Evolutionary conservation across 768 basidiomycete species (phyloP).

Genomic region (Roridomyces roridus): DNA sequence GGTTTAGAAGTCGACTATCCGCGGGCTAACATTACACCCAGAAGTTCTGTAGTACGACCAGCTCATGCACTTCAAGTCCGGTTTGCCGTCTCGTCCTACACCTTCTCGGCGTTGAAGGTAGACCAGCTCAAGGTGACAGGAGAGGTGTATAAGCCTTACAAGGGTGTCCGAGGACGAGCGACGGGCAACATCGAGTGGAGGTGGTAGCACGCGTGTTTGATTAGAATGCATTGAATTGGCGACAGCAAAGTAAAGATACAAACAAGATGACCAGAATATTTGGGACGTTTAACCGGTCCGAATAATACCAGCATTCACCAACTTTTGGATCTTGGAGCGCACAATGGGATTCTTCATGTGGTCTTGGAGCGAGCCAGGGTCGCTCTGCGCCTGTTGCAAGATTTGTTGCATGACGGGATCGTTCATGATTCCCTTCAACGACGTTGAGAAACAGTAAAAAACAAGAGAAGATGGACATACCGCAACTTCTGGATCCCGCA

Average conservation of each 20-base stretch:
- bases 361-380: constrained; percentile 89
- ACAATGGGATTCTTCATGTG: constrained; percentile 95
- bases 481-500: constrained; percentile 96
- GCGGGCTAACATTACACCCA: too few relatives aligned
- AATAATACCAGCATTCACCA: constrained; percentile 93
- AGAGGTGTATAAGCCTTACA: constrained; percentile 89
- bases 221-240: not conserved
- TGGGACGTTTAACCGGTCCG: constrained; percentile 65
- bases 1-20: too few relatives aligned
- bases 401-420: constrained; percentile 96
- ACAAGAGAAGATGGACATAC: constrained; percentile 50
- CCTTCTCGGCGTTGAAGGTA: constrained; percentile 82
- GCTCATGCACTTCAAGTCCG: constrained; percentile 75
- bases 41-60: constrained; percentile 57
- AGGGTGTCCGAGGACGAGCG: constrained; percentile 79
- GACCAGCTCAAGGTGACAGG: constrained; percentile 83
- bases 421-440: constrained; percentile 77
- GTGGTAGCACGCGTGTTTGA: constrained; percentile 41
- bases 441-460: too few relatives aligned
- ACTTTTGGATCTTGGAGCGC: constrained; percentile 83
- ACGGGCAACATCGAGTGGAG: constrained; percentile 77
- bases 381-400: constrained; percentile 89
- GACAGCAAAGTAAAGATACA: constrained; percentile 10
- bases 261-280: not conserved
- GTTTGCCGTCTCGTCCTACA: constrained; percentile 75